Base-by-base conservation (phyloP, 257 asterid genomes). In the Lantana camara region DNA sequence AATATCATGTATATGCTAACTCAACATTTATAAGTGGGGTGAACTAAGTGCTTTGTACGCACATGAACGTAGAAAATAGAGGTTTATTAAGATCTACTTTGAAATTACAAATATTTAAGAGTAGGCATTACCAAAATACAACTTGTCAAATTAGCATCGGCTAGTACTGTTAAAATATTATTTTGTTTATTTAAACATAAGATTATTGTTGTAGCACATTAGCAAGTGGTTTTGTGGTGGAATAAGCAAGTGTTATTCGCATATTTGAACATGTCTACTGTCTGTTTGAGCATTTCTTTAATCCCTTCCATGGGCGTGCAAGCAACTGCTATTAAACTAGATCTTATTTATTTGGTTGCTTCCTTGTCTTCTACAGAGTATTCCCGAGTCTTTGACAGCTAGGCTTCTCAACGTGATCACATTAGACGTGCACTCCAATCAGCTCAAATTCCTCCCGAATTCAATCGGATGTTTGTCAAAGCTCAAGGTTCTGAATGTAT, bases 401-500 rank as follows among this genome's bases (percentile, higher is more conserved):
- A 79, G 96, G 68, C 79, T 89, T 15, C 75, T 89, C 16, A 91
- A 91, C 68, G 72, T 91, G 72, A 71, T 85, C 57, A 73, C 59
- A 7, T 72, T 89, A 12, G 96, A 91, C 70, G 85, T 84, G 77
- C 92, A 70, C 59, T 91, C 98, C 12, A 91, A 91, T 69, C 96
- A 86, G 80, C 90, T 91, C 5, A 78, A 83, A 23, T 55, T 74
- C 42, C 88, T 91, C 48, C 98, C 98, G 3, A 91, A 91, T 56
- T 91, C 98, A 5, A 86, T 91, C 0, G 98, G 98, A 0, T 91
- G 96, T 72, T 73, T 91, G 37, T 73, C 96, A 9, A 91, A 86
- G 79, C 92, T 91, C 70, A 89, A 83, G 80, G 12, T 78, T 24
- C 68, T 91, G 67, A 91, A 91, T 38, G 86, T 89, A 1, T 91